These are phyloP conservation scores for Porogramme epimiltina DNA, from an alignment of 1,284 basidiomycete species.

Conservation along the genomic window DNA sequence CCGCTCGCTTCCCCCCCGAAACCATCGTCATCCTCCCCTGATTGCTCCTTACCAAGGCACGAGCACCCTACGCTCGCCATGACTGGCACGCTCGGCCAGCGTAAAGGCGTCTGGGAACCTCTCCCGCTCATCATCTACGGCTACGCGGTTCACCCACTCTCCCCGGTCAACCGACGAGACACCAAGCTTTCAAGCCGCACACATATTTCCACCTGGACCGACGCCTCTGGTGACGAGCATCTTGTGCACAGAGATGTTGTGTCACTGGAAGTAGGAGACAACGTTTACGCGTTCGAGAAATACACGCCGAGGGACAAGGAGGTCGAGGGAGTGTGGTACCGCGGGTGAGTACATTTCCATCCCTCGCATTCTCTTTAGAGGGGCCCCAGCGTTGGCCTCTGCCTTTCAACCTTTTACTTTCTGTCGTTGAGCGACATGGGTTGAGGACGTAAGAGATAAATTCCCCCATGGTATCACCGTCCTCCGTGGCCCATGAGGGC, in stretches of 20 bases:
- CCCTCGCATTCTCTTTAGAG: too few relatives aligned
- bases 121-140: conserved; percentile 81
- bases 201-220: conserved; percentile 70
- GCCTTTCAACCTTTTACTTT: too few relatives aligned
- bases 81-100: conserved; percentile 20
- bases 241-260: conserved; percentile 75
- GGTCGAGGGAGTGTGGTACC: conserved; percentile 82
- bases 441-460: too few relatives aligned
- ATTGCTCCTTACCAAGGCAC: conserved; percentile 2
- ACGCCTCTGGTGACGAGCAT: conserved; percentile 67
- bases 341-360: conserved; percentile 71
- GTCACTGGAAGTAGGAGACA: conserved; percentile 87
- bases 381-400: too few relatives aligned
- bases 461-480: too few relatives aligned
- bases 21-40: conserved; percentile 1
- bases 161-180: conserved; percentile 66
- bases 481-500: too few relatives aligned
- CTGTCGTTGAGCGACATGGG: too few relatives aligned
- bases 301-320: conserved; percentile 76
- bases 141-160: conserved; percentile 79
- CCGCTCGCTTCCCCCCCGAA: neutral
- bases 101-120: conserved; percentile 71
- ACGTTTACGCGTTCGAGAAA: conserved; percentile 94
- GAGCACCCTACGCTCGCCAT: conserved; percentile 16
- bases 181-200: conserved; percentile 64